Evolutionary conservation across 1,284 basidiomycete genomes (phyloP).

Genomic region (Meira nashicola): DNA sequence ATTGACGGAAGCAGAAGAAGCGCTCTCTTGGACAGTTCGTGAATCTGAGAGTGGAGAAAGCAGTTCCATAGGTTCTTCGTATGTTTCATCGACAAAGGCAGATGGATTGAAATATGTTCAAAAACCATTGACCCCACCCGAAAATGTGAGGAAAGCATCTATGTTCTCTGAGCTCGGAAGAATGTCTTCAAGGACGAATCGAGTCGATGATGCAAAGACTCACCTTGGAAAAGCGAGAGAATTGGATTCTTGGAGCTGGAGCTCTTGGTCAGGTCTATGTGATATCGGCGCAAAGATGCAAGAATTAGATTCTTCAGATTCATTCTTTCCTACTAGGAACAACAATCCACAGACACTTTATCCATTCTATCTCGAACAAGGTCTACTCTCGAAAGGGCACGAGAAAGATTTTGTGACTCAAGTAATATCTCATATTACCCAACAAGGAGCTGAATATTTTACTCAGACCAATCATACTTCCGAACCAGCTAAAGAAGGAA

Average conservation of each 20-base stretch:
- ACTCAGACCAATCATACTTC: background rate
- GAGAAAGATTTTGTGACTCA: background rate
- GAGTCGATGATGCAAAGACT: slow-evolving; percentile 24
- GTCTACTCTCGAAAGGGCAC: background rate
- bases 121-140: background rate
- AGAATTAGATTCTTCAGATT: background rate
- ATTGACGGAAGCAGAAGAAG: slow-evolving; percentile 36
- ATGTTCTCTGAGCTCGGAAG: background rate
- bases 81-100: background rate
- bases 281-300: slow-evolving; percentile 27
- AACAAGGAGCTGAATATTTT: background rate
- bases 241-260: slow-evolving; percentile 41
- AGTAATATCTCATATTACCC: background rate
- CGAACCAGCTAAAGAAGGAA: too few species aligned
- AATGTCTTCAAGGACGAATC: slow-evolving; percentile 27
- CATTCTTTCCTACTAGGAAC: background rate
- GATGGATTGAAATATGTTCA: background rate
- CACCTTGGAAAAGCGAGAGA: slow-evolving; percentile 25
- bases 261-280: slow-evolving; percentile 39
- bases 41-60: slow-evolving; percentile 17
- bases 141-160: background rate
- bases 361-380: background rate
- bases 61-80: background rate
- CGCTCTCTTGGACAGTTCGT: slow-evolving; percentile 19
- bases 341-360: background rate